phyloP scores from a whole-genome alignment of 495 filamentous ascomycete genomes.

The Neurospora sp. region DNA sequence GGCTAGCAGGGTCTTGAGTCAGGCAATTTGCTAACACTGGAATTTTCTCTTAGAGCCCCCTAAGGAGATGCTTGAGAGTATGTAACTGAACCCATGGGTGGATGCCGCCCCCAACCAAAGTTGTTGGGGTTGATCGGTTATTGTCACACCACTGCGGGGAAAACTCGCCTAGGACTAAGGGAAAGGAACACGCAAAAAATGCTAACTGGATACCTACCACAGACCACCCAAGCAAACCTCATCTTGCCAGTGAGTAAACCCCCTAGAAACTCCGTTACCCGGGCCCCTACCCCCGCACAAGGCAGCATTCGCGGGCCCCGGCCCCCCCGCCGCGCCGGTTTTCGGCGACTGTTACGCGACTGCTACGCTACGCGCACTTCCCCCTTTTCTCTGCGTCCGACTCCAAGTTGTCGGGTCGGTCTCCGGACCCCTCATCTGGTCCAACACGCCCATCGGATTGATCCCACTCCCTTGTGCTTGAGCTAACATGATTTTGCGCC shows the following conservation, averaged over 20 bases:
- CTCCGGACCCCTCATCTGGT: background rate
- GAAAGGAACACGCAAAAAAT: conserved; percentile 10
- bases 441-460: too few relatives aligned
- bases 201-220: conserved; percentile 22
- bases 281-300: background rate
- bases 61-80: conserved; percentile 53
- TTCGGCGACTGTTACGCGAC: background rate
- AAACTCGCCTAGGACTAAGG: conserved; percentile 14
- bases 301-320: background rate
- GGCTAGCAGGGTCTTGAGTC: background rate
- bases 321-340: background rate
- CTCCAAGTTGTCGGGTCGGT: background rate
- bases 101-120: background rate
- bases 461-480: background rate
- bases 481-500: conserved; percentile 11
- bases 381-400: background rate
- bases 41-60: conserved; percentile 34
- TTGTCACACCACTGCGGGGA: conserved; percentile 12
- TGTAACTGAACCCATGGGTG: conserved; percentile 12
- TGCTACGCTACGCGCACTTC: background rate
- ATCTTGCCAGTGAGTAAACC: conserved; percentile 36
- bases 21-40: conserved; percentile 4
- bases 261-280: background rate
- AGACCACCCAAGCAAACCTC: conserved; percentile 52
- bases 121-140: conserved; percentile 9